These are phyloP conservation scores for Mycena capillaripes DNA, from an alignment of 768 basidiomycete species.

Conservation along the genomic window DNA sequence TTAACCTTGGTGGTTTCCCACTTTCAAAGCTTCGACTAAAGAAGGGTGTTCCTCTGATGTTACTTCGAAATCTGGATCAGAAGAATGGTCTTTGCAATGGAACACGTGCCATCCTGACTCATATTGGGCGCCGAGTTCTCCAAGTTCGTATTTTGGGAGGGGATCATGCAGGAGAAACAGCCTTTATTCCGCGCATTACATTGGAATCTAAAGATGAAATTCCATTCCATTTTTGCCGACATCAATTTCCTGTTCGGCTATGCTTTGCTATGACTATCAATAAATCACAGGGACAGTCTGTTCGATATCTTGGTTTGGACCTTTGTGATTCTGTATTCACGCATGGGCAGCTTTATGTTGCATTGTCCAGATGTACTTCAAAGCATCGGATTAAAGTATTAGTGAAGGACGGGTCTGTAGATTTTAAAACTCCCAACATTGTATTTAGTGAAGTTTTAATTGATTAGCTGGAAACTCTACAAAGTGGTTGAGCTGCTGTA, in stretches of 20 bases:
- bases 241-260: conserved; percentile 57
- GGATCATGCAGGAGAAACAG: conserved; percentile 45
- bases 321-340: background rate
- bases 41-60: conserved; percentile 51
- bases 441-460: background rate
- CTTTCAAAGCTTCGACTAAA: conserved; percentile 45
- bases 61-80: conserved; percentile 55
- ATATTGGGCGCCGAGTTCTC: conserved; percentile 43
- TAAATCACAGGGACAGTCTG: conserved; percentile 54
- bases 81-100: conserved; percentile 52
- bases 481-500: background rate
- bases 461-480: background rate
- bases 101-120: conserved; percentile 45
- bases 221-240: conserved; percentile 41
- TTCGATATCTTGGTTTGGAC: background rate
- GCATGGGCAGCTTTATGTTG: conserved; percentile 11
- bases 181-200: conserved; percentile 50
- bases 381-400: background rate
- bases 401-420: background rate
- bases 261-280: conserved; percentile 62
- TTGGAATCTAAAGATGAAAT: conserved; percentile 27
- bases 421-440: background rate
- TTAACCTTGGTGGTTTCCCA: conserved; percentile 50
- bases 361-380: conserved; percentile 1
- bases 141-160: conserved; percentile 47